phyloP scores from a whole-genome alignment of 352 stramenopile species.

The Pythium utonaiense region DNA sequence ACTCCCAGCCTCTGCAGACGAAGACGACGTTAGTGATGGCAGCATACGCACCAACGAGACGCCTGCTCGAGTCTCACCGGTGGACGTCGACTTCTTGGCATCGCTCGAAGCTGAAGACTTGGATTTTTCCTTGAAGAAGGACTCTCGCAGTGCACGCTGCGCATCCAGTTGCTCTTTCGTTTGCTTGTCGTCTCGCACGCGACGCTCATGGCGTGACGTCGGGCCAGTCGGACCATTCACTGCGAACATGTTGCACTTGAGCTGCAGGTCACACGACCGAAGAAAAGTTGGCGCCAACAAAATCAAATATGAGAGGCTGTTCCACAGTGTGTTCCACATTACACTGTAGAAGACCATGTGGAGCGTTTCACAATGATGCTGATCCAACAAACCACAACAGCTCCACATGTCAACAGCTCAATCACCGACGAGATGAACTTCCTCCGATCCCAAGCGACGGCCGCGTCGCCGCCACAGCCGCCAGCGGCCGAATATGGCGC shows the following conservation, averaged over 20 bases:
- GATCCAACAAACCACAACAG: not conserved
- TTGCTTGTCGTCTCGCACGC: constrained; percentile 30
- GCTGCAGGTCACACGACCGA: not conserved
- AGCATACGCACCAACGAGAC: no score
- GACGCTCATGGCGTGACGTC: constrained; percentile 51
- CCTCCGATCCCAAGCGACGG: constrained; percentile 17
- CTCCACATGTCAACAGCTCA: constrained; percentile 20
- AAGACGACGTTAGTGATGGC: not conserved
- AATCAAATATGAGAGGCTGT: constrained; percentile 15
- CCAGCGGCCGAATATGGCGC: not conserved
- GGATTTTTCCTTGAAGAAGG: constrained; percentile 34
- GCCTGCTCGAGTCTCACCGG: not conserved
- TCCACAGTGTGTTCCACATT: constrained; percentile 1
- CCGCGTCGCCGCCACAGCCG: constrained; percentile 11
- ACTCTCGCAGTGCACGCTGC: constrained; percentile 29
- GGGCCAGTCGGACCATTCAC: constrained; percentile 75
- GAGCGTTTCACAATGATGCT: constrained; percentile 6
- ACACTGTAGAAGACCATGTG: constrained; percentile 1
- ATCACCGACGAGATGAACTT: constrained; percentile 21
- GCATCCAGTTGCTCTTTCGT: constrained; percentile 25
- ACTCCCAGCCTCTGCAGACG: not conserved
- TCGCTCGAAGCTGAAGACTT: not conserved
- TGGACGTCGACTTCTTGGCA: not conserved
- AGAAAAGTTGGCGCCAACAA: constrained; percentile 19
- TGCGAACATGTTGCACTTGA: constrained; percentile 48